Evolutionary conservation across 2,329 filamentous ascomycete genomes (phyloP).

Genomic region (Salinomyces thailandicus): DNA sequence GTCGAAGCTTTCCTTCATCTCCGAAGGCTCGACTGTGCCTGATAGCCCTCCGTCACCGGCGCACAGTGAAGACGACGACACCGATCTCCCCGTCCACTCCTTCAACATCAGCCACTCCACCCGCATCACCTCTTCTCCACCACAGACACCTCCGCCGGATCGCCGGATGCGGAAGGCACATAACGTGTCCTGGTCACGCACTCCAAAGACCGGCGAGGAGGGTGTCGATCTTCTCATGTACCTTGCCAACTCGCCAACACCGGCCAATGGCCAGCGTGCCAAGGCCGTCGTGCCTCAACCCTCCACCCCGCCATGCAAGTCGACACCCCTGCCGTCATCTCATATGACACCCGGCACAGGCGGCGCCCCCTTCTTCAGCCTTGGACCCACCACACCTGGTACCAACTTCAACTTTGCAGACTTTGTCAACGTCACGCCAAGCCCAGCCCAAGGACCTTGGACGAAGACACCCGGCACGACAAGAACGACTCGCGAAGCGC

Average conservation of each 20-base stretch:
- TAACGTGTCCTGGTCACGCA: conserved; percentile 33
- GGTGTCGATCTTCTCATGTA: conserved; percentile 80
- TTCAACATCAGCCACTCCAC: conserved; percentile 48
- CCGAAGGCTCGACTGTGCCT: conserved; percentile 57
- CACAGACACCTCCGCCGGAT: conserved; percentile 60
- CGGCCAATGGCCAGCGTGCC: conserved; percentile 44
- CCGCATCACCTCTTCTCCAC: conserved; percentile 58
- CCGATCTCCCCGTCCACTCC: conserved; percentile 65
- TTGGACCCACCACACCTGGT: conserved; percentile 64
- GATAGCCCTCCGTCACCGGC: conserved; percentile 51
- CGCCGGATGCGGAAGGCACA: conserved; percentile 32
- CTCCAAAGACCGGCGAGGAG: conserved; percentile 59
- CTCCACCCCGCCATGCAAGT: conserved; percentile 45
- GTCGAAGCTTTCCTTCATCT: conserved; percentile 69
- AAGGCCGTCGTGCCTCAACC: conserved; percentile 30
- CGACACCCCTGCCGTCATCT: conserved; percentile 60
- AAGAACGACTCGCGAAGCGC: conserved; percentile 57
- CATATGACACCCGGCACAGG: conserved; percentile 78
- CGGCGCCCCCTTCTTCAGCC: conserved; percentile 44
- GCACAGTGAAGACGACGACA: conserved; percentile 68
- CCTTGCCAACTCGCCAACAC: conserved; percentile 82
- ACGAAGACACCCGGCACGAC: conserved; percentile 45
- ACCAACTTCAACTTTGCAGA: conserved; percentile 89
- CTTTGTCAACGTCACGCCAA: conserved; percentile 95
- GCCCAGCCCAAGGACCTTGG: conserved; percentile 83